Evolutionary conservation across 352 stramenopile genomes (phyloP).

Genomic region (Lagenidium sp.): DNA sequence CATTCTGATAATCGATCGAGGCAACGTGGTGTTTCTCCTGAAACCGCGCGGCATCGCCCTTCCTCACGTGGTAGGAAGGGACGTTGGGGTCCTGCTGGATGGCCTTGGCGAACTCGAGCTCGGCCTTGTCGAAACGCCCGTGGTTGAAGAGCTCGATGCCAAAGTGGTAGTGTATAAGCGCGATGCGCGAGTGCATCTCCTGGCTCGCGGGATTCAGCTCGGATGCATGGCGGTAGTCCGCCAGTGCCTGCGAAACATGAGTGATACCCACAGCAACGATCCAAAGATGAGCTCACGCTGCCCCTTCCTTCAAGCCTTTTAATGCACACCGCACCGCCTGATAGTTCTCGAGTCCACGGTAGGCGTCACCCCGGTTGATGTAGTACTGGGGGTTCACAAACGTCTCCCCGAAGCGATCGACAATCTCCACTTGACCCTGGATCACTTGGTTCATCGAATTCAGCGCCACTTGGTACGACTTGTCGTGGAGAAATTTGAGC

Average conservation of each 20-base stretch:
- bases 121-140: constrained; percentile 59
- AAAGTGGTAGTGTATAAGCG: constrained; percentile 77
- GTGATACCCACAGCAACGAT: too few species aligned
- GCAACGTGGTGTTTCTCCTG: constrained; percentile 56
- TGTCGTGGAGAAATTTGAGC: constrained; percentile 34
- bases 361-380: constrained; percentile 63
- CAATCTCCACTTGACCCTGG: constrained; percentile 35
- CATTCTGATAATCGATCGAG: constrained; percentile 37
- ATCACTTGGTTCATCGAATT: constrained; percentile 81
- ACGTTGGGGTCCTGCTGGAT: constrained; percentile 48
- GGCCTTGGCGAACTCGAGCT: constrained; percentile 56
- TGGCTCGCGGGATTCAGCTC: constrained; percentile 40
- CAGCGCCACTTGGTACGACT: constrained; percentile 60
- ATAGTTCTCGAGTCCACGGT: constrained; percentile 59
- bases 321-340: constrained; percentile 33
- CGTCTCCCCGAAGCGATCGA: constrained; percentile 31
- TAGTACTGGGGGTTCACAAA: constrained; percentile 45
- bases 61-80: constrained; percentile 53
- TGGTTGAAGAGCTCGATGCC: constrained; percentile 72
- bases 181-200: constrained; percentile 50
- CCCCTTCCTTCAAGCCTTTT: background rate
- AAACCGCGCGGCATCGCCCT: constrained; percentile 64
- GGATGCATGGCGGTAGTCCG: constrained; percentile 67
- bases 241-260: constrained; percentile 31
- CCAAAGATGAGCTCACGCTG: constrained; percentile 1